Percentiles rank a stretch among this genome's conserved stretches.
phyloP scores from a whole-genome alignment of 441 rosid genomes.

The Populus hybrid region DNA sequence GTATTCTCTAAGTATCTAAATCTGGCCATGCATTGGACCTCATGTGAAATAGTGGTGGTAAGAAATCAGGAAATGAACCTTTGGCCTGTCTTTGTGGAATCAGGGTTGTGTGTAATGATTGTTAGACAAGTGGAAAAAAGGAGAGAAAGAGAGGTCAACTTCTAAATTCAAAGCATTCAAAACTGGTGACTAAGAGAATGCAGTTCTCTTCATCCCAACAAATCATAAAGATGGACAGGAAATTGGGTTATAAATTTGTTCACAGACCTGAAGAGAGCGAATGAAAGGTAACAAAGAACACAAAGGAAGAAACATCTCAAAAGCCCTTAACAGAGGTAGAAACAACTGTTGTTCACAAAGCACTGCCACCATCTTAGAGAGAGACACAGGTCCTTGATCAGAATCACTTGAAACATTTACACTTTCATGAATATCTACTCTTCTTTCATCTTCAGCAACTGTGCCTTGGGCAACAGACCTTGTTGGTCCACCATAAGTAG shows the following conservation, averaged over 20 bases:
- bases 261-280: constrained; percentile 97
- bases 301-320: constrained; percentile 98
- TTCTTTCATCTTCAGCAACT: constrained; percentile 47
- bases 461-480: constrained; percentile 32
- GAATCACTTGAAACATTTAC: constrained; percentile 44
- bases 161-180: constrained; percentile 8
- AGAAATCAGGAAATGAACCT: constrained; percentile 11
- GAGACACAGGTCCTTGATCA: constrained; percentile 63
- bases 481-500: constrained; percentile 30
- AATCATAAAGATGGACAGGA: constrained; percentile 24
- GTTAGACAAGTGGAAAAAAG: constrained; percentile 8
- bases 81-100: constrained; percentile 1
- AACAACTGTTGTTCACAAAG: constrained; percentile 94
- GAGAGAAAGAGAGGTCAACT: constrained; percentile 7
- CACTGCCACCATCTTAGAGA: constrained; percentile 92
- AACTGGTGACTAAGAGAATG: constrained; percentile 1
- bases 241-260: constrained; percentile 14
- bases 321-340: constrained; percentile 93
- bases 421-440: constrained; percentile 39
- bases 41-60: constrained; percentile 2
- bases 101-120: constrained; percentile 7
- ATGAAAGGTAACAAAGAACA: constrained; percentile 89
- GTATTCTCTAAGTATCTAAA: constrained; percentile 8
- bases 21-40: constrained; percentile 8
- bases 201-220: constrained; percentile 13